Evolutionary conservation across 352 stramenopile genomes (phyloP).

Genomic region (Globisporangium irregulare): DNA sequence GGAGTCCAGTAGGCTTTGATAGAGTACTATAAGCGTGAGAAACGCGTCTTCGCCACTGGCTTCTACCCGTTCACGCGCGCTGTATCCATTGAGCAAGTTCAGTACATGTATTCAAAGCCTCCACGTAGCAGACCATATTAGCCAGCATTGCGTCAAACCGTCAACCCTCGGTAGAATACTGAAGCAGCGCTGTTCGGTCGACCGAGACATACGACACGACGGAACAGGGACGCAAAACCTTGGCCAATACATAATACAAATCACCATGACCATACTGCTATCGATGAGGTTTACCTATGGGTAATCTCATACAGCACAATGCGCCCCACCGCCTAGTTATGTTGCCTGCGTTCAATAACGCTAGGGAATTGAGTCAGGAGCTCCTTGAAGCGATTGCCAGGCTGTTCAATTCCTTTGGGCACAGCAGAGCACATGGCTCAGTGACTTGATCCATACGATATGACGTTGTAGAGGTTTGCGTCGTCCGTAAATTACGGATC

Average conservation of each 20-base stretch:
- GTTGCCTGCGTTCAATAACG: background rate
- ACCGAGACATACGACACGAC: background rate
- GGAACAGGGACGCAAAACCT: background rate
- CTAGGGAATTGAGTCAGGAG: background rate
- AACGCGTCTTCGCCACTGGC: background rate
- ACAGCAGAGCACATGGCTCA: background rate
- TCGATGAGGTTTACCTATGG: background rate
- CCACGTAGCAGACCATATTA: background rate
- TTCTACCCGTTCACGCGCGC: background rate
- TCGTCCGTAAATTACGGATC: background rate
- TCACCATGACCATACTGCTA: background rate
- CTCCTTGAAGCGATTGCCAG: background rate
- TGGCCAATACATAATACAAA: background rate
- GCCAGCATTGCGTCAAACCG: background rate
- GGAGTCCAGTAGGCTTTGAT: background rate
- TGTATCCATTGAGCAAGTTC: background rate
- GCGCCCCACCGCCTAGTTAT: background rate
- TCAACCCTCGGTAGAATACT: background rate
- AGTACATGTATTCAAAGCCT: background rate
- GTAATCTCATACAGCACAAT: background rate
- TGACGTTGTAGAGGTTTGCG: background rate
- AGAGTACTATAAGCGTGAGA: background rate
- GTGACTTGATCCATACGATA: background rate
- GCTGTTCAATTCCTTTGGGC: background rate
- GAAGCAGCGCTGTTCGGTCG: background rate